Evolutionary conservation across 345 rosid genomes (phyloP), one percentile per base, ranked within the genome.

Genomic region (Sonneratia caseolaris): DNA sequence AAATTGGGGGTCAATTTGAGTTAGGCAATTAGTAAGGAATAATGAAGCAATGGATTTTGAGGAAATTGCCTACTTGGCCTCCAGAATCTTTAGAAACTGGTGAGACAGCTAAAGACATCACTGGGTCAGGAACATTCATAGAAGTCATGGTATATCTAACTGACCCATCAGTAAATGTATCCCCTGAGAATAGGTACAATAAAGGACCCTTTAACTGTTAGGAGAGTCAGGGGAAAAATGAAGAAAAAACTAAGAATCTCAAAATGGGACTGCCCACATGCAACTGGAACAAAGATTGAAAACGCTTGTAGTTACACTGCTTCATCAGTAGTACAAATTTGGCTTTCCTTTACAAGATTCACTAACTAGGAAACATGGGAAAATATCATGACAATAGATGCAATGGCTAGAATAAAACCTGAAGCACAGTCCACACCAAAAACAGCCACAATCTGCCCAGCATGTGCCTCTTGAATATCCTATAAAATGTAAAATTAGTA

Each of bases 381-480:
- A 61, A 61, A 61, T 61, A 53, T 7, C 1, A 55, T 55, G 61
- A 3, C 55, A 13, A 49, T 16, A n/a, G 61, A 72, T 19, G 12
- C 24, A 38, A 71, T 27, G 15, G 19, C n/a, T 6, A 49, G 64
- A 72, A 51, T 37, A 62, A 59, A 62, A 89, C 99, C 99, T 89
- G 99, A 92, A 78, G 99, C 98, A 82, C 99, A 96, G 65, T 96
- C 99, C 62, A 96, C 86, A 68, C 98, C 99, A 83, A 96, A 96
- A 65, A 96, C 99, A 74, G 99, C 97, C 76, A 96, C 98, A 12
- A 96, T 96, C 82, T 96, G 92, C 72, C 99, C 98, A 57, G 97
- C 99, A 77, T 96, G 97, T 59, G 97, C 99, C 79, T 91, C 93
- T 86, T 87, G 99, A 83, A 91, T 96, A 82, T 96, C 99, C 99